Percentiles rank a stretch among this genome's conserved stretches.
Evolutionary conservation across 1,284 basidiomycete species (phyloP).

Genomic region (Trichosporon sp.): DNA sequence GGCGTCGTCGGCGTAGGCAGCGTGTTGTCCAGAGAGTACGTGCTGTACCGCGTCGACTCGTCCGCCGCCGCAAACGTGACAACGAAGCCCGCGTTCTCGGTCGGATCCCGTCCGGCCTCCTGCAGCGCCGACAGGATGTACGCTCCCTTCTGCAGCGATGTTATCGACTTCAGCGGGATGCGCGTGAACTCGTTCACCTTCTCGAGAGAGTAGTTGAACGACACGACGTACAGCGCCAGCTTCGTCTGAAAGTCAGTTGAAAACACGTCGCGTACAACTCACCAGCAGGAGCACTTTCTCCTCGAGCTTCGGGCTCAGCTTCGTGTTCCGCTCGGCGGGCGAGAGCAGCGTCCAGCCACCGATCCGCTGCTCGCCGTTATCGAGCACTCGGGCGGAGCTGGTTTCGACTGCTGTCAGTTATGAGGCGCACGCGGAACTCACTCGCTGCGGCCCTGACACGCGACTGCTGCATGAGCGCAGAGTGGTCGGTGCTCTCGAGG

Average conservation of each 20-base stretch:
- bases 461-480: slow-evolving; percentile 78
- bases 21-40: slow-evolving; percentile 73
- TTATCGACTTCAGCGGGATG: slow-evolving; percentile 76
- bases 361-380: slow-evolving; percentile 72
- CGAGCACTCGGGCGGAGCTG: slow-evolving; percentile 70
- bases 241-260: slow-evolving; percentile 53
- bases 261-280: slow-evolving; percentile 34
- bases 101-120: slow-evolving; percentile 76
- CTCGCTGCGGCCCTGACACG: slow-evolving; percentile 81
- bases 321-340: slow-evolving; percentile 69
- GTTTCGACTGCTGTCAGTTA: slow-evolving; percentile 60
- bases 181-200: slow-evolving; percentile 86
- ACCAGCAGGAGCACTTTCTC: slow-evolving; percentile 89
- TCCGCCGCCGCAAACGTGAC: slow-evolving; percentile 68
- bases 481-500: slow-evolving; percentile 80
- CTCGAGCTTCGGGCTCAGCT: slow-evolving; percentile 72
- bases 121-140: slow-evolving; percentile 88
- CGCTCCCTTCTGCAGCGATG: slow-evolving; percentile 74
- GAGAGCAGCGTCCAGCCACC: slow-evolving; percentile 90
- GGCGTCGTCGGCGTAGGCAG: slow-evolving; percentile 7
- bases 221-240: slow-evolving; percentile 64
- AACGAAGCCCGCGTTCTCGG: slow-evolving; percentile 79
- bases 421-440: slow-evolving; percentile 25
- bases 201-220: slow-evolving; percentile 84
- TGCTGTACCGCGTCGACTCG: slow-evolving; percentile 64